Conservation (phyloP, 2,329 filamentous ascomycete species). For the Penicillium verrucosum region DNA sequence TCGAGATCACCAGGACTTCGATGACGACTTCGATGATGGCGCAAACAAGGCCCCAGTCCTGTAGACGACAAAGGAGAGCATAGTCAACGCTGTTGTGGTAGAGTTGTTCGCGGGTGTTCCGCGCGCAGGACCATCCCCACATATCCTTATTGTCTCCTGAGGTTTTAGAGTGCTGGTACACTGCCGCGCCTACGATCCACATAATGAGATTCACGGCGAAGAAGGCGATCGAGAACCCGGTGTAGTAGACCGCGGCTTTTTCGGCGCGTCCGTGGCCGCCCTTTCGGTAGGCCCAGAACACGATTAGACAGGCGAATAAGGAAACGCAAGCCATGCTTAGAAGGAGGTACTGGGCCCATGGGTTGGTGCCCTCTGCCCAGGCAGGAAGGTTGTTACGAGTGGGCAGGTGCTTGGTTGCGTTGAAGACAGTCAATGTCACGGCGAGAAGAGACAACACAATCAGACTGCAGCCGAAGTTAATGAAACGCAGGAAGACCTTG, state of each 20-base stretch:
- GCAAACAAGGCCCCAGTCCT: constrained; percentile 94
- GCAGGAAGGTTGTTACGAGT: constrained; percentile 75
- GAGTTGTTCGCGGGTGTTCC: constrained; percentile 75
- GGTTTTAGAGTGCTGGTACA: constrained; percentile 75
- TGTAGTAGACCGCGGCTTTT: constrained; percentile 94
- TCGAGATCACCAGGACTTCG: constrained; percentile 82
- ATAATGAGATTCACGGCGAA: constrained; percentile 91
- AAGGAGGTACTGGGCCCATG: constrained; percentile 87
- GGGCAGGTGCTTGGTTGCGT: constrained; percentile 73
- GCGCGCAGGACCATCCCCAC: constrained; percentile 97
- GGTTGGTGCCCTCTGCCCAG: constrained; percentile 75
- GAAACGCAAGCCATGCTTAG: constrained; percentile 77
- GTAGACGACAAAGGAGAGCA: constrained; percentile 82
- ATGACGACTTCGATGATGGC: constrained; percentile 95
- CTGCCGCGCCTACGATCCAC: constrained; percentile 81
- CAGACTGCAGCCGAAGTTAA: constrained; percentile 95
- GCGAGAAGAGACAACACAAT: constrained; percentile 90
- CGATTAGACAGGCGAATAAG: constrained; percentile 70
- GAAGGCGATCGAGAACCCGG: constrained; percentile 85
- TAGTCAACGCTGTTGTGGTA: constrained; percentile 83
- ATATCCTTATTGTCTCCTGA: constrained; percentile 78
- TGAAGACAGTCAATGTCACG: constrained; percentile 88
- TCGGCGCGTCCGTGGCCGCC: constrained; percentile 86
- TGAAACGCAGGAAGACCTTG: constrained; percentile 89
- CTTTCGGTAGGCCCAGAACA: constrained; percentile 83